These are phyloP conservation scores for Diplodia scrobiculata DNA, from an alignment of 2,329 filamentous ascomycete genomes.

Conservation along the genomic window DNA sequence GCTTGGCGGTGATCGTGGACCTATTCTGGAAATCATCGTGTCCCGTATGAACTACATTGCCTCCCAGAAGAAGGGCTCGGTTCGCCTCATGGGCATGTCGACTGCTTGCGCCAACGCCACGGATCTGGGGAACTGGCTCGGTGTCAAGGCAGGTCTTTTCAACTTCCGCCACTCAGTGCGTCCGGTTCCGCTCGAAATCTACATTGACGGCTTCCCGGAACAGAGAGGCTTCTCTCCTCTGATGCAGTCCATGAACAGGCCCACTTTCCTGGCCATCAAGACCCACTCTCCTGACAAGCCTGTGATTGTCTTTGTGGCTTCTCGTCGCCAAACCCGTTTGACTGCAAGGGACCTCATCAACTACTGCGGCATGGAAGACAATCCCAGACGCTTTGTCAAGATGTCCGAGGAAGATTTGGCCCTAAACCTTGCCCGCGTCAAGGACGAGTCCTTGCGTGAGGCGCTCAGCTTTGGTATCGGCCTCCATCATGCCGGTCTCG, in stretches of 20 bases:
- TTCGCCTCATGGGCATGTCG: conserved; percentile 96
- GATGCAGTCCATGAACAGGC: conserved; percentile 99
- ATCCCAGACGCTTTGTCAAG: conserved; percentile 85
- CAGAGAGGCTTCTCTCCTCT: conserved; percentile 92
- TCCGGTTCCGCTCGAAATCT: conserved; percentile 92
- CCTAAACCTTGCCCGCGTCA: conserved; percentile 82
- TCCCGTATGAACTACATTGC: conserved; percentile 97
- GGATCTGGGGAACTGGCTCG: conserved; percentile 93
- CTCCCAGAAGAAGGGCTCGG: conserved; percentile 83
- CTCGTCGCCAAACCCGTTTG: conserved; percentile 87
- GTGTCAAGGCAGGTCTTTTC: conserved; percentile 91
- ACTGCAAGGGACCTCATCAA: conserved; percentile 97
- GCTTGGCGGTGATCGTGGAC: conserved; percentile 92
- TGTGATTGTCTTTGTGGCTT: conserved; percentile 97
- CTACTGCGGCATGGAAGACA: conserved; percentile 97
- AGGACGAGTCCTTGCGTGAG: conserved; percentile 89
- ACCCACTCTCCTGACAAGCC: conserved; percentile 94
- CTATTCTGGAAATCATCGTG: conserved; percentile 96
- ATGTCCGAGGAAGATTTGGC: conserved; percentile 96
- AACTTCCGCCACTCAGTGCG: conserved; percentile 97
- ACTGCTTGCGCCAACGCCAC: conserved; percentile 95
- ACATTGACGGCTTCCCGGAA: conserved; percentile 96
- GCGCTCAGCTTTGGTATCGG: conserved; percentile 97
- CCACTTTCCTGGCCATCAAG: conserved; percentile 94
- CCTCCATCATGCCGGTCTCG: conserved; percentile 92